Evolutionary conservation across 768 basidiomycete species (phyloP).

Genomic region (Boletus tylopilopsis): DNA sequence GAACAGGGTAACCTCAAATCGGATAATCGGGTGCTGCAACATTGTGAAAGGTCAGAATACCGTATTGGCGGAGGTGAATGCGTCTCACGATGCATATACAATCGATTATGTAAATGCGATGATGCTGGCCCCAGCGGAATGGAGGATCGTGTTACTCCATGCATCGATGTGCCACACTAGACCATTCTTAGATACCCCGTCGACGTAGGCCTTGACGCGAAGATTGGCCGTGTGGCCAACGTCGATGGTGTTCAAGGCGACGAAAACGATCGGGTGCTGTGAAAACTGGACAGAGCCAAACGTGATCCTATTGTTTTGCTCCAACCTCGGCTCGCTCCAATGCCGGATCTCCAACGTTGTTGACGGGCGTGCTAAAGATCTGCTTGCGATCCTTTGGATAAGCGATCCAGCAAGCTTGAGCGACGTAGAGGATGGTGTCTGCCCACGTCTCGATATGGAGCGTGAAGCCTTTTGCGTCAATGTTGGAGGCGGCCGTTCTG

Average conservation of each 20-base stretch:
- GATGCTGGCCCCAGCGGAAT: not conserved
- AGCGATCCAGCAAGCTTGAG: constrained; percentile 16
- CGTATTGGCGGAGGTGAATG: no score
- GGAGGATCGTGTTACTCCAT: constrained; percentile 1
- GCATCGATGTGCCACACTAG: constrained; percentile 8
- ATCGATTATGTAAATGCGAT: no score
- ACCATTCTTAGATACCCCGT: constrained; percentile 1
- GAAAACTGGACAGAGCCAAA: not conserved
- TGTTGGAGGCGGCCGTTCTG: not conserved
- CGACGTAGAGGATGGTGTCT: constrained; percentile 5
- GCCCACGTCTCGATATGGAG: constrained; percentile 15
- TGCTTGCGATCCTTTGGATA: constrained; percentile 17
- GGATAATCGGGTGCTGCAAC: no score
- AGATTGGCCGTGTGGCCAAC: constrained; percentile 5
- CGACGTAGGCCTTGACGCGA: constrained; percentile 12
- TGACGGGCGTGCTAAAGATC: constrained; percentile 15
- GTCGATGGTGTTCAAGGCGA: constrained; percentile 17
- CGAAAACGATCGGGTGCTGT: constrained; percentile 5
- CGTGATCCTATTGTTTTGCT: constrained; percentile 2
- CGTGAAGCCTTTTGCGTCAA: constrained; percentile 14
- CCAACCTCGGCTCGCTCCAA: not conserved
- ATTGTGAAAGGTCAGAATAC: no score
- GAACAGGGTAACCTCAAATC: no score
- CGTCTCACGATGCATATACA: no score
- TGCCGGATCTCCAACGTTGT: constrained; percentile 2